Percentiles rank a stretch among this genome's conserved stretches.
These are phyloP conservation scores for Striga hermonthica DNA, from an alignment of 305 asterid species.

Conservation along the genomic window DNA sequence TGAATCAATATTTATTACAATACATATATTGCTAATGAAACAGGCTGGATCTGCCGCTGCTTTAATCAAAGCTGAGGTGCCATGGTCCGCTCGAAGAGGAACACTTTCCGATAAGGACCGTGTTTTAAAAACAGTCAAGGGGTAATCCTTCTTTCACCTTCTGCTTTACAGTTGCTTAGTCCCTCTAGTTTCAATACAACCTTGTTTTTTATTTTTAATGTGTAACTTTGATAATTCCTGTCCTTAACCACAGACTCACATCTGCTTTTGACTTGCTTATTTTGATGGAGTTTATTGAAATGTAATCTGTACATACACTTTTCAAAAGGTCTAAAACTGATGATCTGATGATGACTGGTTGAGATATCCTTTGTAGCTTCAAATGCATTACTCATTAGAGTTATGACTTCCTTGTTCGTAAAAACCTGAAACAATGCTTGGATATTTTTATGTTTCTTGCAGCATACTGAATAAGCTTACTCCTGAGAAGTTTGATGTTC, in stretches of 20 bases:
- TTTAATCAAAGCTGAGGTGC: constrained; percentile 61
- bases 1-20: constrained; percentile 14
- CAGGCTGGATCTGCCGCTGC: constrained; percentile 52
- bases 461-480: constrained; percentile 92
- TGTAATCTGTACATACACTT: neutral
- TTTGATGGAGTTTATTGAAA: neutral
- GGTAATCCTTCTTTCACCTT: constrained; percentile 42
- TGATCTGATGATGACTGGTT: neutral
- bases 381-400: neutral
- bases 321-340: neutral
- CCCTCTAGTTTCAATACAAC: constrained; percentile 1
- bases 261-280: neutral
- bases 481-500: constrained; percentile 88
- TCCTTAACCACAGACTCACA: constrained; percentile 1
- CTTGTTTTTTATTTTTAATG: neutral
- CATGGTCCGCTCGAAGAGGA: constrained; percentile 83
- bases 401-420: neutral
- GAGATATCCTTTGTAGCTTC: neutral
- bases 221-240: neutral
- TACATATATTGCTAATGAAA: constrained; percentile 30
- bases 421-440: constrained; percentile 13
- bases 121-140: constrained; percentile 83
- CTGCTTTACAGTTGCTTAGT: constrained; percentile 1
- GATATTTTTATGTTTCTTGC: constrained; percentile 40
- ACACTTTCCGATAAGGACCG: constrained; percentile 77